These are phyloP conservation scores for Paraphaeosphaeria sporulosa DNA, from an alignment of 2,329 filamentous ascomycete species.

Conservation along the genomic window DNA sequence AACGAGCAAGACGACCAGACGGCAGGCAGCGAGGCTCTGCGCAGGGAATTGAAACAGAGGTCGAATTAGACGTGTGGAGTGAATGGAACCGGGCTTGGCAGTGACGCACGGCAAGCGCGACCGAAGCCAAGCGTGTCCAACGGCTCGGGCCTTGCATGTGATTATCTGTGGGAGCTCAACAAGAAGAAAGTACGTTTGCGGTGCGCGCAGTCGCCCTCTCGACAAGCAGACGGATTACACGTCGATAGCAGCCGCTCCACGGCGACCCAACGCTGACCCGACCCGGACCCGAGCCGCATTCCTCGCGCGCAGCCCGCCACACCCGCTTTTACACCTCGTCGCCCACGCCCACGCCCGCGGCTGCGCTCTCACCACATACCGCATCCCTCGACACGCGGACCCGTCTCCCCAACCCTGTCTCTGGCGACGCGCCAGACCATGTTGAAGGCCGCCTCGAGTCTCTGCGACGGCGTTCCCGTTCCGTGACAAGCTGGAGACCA, in stretches of 20 bases:
- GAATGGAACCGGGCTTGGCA: conserved; percentile 11
- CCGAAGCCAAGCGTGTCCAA: conserved; percentile 4
- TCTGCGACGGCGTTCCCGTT: conserved; percentile 2
- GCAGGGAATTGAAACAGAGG: not conserved
- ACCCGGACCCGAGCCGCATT: conserved; percentile 1
- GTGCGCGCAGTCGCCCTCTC: conserved; percentile 6
- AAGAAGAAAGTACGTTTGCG: conserved; percentile 7
- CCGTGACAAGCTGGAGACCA: conserved; percentile 40
- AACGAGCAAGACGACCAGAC: not conserved
- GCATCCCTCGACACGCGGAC: conserved; percentile 1
- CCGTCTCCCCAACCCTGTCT: not conserved
- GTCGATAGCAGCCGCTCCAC: conserved; percentile 1
- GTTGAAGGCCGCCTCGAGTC: conserved; percentile 3
- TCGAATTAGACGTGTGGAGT: conserved; percentile 21
- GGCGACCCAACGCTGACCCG: not conserved
- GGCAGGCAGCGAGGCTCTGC: not conserved
- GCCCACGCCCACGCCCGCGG: conserved; percentile 2
- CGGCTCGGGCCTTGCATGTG: conserved; percentile 17
- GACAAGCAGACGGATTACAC: not conserved
- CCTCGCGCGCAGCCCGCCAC: not conserved
- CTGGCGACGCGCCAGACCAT: conserved; percentile 17
- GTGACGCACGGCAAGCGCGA: conserved; percentile 13
- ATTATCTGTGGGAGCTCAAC: conserved; percentile 11
- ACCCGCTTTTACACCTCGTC: not conserved
- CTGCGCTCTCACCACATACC: not conserved